A percentile compares a stretch with the other conserved stretches of the same genome.
These are phyloP conservation scores for Chlorella sp. DNA, from an alignment of 139 green algal species.

Conservation along the genomic window DNA sequence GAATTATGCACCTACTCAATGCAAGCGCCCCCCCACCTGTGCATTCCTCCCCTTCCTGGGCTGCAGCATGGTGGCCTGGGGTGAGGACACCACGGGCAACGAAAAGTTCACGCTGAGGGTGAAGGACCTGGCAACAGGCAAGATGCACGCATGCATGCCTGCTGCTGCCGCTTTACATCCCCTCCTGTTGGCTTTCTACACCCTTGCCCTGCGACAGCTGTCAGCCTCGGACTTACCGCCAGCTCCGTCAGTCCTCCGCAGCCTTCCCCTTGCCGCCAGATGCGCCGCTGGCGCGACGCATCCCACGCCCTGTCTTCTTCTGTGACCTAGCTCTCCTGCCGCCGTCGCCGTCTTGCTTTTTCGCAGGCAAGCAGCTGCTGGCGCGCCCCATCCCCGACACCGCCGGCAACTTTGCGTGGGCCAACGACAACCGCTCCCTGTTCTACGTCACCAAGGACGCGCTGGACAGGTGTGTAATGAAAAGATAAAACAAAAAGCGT, in stretches of 20 bases:
- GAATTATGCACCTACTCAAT: too few relatives aligned
- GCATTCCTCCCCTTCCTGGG: constrained; percentile 11
- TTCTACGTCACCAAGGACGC: constrained; percentile 88
- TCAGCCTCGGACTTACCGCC: not conserved
- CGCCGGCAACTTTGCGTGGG: constrained; percentile 64
- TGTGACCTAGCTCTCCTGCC: too few relatives aligned
- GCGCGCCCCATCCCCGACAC: constrained; percentile 65
- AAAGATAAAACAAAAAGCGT: too few relatives aligned
- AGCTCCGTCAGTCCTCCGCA: too few relatives aligned
- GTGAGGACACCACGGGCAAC: constrained; percentile 79
- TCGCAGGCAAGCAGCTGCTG: constrained; percentile 60
- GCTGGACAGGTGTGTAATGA: constrained; percentile 58
- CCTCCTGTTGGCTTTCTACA: too few relatives aligned
- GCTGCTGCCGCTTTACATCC: too few relatives aligned
- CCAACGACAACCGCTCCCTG: constrained; percentile 63
- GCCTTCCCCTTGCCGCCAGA: not conserved
- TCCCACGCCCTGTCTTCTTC: too few relatives aligned
- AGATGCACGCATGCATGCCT: too few relatives aligned
- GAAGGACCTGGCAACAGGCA: constrained; percentile 63
- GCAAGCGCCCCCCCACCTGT: not conserved
- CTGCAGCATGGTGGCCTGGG: constrained; percentile 72
- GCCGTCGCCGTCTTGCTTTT: too few relatives aligned
- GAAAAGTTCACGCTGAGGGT: constrained; percentile 90
- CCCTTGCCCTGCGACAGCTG: not conserved
- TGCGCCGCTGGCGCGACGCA: not conserved